phyloP scores from a whole-genome alignment of 2,329 filamentous ascomycete species.

The Paracorniculantispora psalliotae region DNA sequence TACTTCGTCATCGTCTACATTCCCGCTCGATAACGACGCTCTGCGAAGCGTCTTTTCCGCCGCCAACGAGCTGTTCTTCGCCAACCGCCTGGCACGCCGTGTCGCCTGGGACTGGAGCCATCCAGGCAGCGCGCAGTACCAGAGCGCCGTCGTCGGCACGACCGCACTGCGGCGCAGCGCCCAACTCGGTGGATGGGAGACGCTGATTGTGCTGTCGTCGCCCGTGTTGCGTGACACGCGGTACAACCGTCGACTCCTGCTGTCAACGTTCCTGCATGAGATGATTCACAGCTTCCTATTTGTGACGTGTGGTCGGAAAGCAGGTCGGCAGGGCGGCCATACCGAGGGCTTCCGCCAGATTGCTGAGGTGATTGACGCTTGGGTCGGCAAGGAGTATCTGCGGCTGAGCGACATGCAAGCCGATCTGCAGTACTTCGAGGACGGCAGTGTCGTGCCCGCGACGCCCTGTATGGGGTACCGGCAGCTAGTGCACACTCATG shows the following conservation, averaged over 20 bases:
- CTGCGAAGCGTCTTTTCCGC: conserved; percentile 55
- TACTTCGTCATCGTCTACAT: conserved; percentile 34
- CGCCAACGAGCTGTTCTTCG: conserved; percentile 60
- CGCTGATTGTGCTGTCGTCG: conserved; percentile 56
- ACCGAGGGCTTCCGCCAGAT: conserved; percentile 56
- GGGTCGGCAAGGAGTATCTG: conserved; percentile 52
- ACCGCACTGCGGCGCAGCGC: conserved; percentile 55
- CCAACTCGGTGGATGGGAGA: conserved; percentile 51
- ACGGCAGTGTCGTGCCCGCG: conserved; percentile 2
- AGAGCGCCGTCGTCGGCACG: conserved; percentile 55
- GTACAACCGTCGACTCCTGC: conserved; percentile 57
- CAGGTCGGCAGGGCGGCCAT: conserved; percentile 52
- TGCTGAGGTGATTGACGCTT: conserved; percentile 54
- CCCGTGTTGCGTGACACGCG: conserved; percentile 51
- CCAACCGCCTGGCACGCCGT: conserved; percentile 48
- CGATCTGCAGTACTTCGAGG: conserved; percentile 51
- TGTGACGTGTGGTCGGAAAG: conserved; percentile 54
- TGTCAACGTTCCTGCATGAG: conserved; percentile 62
- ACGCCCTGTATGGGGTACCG: conserved; percentile 7
- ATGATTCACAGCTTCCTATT: conserved; percentile 64
- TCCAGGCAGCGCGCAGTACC: conserved; percentile 43
- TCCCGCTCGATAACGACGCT: conserved; percentile 52
- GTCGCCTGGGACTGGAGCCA: conserved; percentile 61
- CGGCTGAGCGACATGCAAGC: conserved; percentile 57
- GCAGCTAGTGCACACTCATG: not conserved